These are phyloP conservation scores for Populus tremula DNA, from an alignment of 345 rosid genomes.

Conservation along the genomic window DNA sequence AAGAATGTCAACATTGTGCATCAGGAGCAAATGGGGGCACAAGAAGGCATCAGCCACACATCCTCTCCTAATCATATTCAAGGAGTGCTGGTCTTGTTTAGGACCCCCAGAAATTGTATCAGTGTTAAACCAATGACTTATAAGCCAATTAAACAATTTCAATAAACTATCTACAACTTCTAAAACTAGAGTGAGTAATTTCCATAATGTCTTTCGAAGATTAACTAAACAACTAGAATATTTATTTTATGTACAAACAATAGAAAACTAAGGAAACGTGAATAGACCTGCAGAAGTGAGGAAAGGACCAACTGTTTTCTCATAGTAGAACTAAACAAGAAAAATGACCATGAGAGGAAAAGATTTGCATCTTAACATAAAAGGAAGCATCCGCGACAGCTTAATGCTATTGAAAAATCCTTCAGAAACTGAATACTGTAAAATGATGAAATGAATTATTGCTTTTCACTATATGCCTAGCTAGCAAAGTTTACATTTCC, in stretches of 20 bases:
- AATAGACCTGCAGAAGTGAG: too few species aligned
- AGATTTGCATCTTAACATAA: too few species aligned
- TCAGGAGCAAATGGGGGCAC: background rate
- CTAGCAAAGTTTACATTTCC: constrained; percentile 9
- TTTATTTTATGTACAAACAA: too few species aligned
- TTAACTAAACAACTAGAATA: too few species aligned
- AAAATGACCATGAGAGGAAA: too few species aligned
- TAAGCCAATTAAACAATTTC: background rate
- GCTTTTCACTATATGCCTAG: background rate
- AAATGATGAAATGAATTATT: background rate
- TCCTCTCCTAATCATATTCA: background rate
- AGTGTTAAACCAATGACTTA: background rate
- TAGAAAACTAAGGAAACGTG: too few species aligned
- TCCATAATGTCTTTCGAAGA: too few species aligned
- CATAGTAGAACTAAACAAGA: too few species aligned
- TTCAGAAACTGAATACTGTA: background rate
- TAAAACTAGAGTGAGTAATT: too few species aligned
- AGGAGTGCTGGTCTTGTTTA: background rate
- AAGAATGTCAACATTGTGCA: background rate
- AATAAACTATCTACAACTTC: too few species aligned
- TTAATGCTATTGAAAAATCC: background rate
- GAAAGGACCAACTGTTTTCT: too few species aligned
- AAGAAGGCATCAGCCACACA: background rate
- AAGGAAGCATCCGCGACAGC: too few species aligned
- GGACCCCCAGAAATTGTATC: background rate